Evolutionary conservation across 148 eudicot species (phyloP).

Genomic region (Rhododendron ferrugineum): DNA sequence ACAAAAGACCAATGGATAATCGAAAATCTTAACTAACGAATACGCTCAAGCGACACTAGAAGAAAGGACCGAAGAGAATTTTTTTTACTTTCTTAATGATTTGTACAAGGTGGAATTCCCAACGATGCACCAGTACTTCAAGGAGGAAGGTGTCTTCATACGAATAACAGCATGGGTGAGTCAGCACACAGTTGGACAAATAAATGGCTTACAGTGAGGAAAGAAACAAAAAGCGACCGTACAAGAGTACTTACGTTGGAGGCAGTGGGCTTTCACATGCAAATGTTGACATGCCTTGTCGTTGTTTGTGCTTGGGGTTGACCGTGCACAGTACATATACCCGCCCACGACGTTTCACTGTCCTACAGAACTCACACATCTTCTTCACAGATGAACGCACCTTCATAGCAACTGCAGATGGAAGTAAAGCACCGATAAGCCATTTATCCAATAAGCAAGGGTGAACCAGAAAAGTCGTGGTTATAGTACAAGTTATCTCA

Average conservation of each 20-base stretch:
- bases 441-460: neutral
- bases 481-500: neutral
- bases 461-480: neutral
- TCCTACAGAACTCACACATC: conserved; percentile 84
- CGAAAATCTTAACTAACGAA: neutral
- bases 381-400: conserved; percentile 79
- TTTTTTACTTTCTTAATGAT: neutral
- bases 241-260: conserved; percentile 27
- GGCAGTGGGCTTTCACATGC: conserved; percentile 45
- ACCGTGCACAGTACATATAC: conserved; percentile 62
- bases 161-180: neutral
- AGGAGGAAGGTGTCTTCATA: neutral
- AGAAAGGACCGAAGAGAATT: neutral
- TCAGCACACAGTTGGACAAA: neutral
- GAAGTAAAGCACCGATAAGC: conserved; percentile 1
- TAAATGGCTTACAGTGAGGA: neutral
- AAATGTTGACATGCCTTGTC: conserved; percentile 76
- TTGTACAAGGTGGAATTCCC: too few relatives aligned
- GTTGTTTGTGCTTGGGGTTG: conserved; percentile 84
- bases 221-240: neutral
- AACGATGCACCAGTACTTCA: neutral
- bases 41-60: neutral
- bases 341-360: conserved; percentile 75
- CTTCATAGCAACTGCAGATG: conserved; percentile 48
- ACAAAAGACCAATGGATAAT: neutral